Base-by-base conservation (phyloP, 768 basidiomycete genomes). In the Psilocybe azurescens region DNA sequence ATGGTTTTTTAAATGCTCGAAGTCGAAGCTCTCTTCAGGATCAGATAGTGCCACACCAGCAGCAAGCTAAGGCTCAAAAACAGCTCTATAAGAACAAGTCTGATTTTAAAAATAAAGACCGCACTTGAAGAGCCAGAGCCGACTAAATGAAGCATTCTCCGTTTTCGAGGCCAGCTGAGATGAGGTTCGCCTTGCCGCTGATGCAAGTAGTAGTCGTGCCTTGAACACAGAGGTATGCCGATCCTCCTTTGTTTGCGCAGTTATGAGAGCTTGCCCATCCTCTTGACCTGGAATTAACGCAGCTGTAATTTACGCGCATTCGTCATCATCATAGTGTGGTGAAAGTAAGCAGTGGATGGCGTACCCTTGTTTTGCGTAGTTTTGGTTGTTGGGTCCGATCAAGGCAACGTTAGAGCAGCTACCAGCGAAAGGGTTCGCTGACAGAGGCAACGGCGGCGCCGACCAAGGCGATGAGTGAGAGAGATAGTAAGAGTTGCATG, bases 181-280 rank as follows among this genome's bases (percentile, higher is more conserved):
- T 60, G 39, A 53, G 30, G 10, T 53, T 32, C 1, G 52, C 6
- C 14, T 52, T 60, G 1, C 50, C 29, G 24, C 50, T 60, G 28
- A 60, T 46, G 39, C 59, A 60, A 30, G 41, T 53, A n/a, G 59
- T 44, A 16, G n/a, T 28, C 5, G 18, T 11, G 16, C 30, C 30
- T 2, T 38, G 52, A 5, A 60, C 59, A 32, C 52, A 60, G 28
- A 60, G 59, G 39, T 60, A 60, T 9, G 59, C 52, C 20, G 41
- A 44, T 5, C 59, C 59, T 4, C 59, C 59, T n/a, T 53, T 41
- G 51, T 44, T 44, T 7, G 59, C 52, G 28, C 59, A 60, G 59
- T 60, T 60, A 24, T 60, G 59, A 3, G 59, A 60, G 44, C 52
- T 60, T 11, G 51, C 51, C 28, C 38, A 60, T 10, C 59, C 59